Evolutionary conservation across 371 early-diverging fungal species (phyloP).

Genomic region (Thermomucor indicae-seudaticae): DNA sequence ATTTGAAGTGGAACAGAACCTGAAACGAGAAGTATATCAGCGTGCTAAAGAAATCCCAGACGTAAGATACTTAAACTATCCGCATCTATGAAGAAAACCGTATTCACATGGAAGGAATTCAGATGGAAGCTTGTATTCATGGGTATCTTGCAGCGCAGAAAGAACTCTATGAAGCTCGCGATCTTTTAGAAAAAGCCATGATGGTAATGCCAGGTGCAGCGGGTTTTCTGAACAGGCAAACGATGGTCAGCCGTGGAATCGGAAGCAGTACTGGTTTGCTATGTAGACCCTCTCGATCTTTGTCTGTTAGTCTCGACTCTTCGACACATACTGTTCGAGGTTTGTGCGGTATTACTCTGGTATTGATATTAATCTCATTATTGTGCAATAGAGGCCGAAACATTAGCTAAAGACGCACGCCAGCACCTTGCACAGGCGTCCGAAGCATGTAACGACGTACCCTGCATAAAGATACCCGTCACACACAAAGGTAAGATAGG

Average conservation of each 20-base stretch:
- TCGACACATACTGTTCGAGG: slow-evolving; percentile 3
- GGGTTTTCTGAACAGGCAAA: slow-evolving; percentile 34
- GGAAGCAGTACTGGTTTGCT: too few relatives aligned
- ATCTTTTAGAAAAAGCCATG: slow-evolving; percentile 38
- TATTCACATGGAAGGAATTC: not conserved
- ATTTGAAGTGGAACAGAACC: slow-evolving; percentile 25
- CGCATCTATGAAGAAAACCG: not conserved
- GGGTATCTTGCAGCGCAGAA: slow-evolving; percentile 22
- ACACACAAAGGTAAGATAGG: too few relatives aligned
- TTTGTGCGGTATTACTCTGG: too few relatives aligned
- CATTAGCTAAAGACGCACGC: too few relatives aligned
- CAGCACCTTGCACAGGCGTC: slow-evolving; percentile 13
- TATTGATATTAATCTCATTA: too few relatives aligned
- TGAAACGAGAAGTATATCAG: slow-evolving; percentile 31
- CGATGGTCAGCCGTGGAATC: slow-evolving; percentile 19
- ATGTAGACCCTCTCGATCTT: too few relatives aligned
- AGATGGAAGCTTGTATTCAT: slow-evolving; percentile 28
- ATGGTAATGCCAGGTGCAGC: slow-evolving; percentile 38
- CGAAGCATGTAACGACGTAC: too few relatives aligned
- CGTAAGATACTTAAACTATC: slow-evolving; percentile 12
- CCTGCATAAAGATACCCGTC: too few relatives aligned
- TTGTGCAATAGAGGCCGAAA: too few relatives aligned
- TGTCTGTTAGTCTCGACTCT: too few relatives aligned
- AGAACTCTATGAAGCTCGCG: slow-evolving; percentile 31
- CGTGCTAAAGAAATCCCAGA: slow-evolving; percentile 26